Evolutionary conservation across 1,284 basidiomycete genomes (phyloP).

Genomic region (Coniophora puteana): DNA sequence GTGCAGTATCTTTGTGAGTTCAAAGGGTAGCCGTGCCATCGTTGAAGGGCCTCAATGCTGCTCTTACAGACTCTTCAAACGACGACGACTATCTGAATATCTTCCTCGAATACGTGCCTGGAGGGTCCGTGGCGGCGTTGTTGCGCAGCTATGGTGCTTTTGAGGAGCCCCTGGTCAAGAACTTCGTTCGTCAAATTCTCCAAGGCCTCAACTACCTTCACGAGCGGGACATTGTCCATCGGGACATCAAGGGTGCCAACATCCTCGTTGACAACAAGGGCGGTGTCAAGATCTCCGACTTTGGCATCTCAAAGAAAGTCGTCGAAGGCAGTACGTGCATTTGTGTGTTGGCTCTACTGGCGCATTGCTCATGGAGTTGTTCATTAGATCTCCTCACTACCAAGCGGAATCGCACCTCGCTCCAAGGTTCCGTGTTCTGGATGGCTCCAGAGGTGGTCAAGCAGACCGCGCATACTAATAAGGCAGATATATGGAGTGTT

Average conservation of each 20-base stretch:
- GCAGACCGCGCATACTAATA: slow-evolving; percentile 89
- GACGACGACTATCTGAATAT: slow-evolving; percentile 93
- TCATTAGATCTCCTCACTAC: slow-evolving; percentile 69
- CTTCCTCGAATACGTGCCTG: slow-evolving; percentile 98
- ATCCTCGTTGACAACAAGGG: slow-evolving; percentile 99
- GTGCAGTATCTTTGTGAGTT: slow-evolving; percentile 92
- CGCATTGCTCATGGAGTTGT: slow-evolving; percentile 6
- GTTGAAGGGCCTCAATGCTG: background rate
- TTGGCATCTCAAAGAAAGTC: slow-evolving; percentile 98
- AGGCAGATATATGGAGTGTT: slow-evolving; percentile 98
- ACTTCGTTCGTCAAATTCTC: slow-evolving; percentile 93
- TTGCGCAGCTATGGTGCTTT: slow-evolving; percentile 95
- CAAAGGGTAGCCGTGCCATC: slow-evolving; percentile 1
- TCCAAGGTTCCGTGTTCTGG: slow-evolving; percentile 98
- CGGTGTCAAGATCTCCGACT: slow-evolving; percentile 98
- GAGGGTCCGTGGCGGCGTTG: slow-evolving; percentile 92
- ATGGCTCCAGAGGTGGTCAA: slow-evolving; percentile 99
- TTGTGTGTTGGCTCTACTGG: slow-evolving; percentile 5
- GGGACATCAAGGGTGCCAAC: slow-evolving; percentile 98
- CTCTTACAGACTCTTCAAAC: slow-evolving; percentile 72
- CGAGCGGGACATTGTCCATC: slow-evolving; percentile 93
- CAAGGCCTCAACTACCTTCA: slow-evolving; percentile 93
- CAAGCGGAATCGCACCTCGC: slow-evolving; percentile 82
- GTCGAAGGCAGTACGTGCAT: slow-evolving; percentile 89
- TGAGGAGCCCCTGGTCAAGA: slow-evolving; percentile 91